phyloP scores from a whole-genome alignment of 1,139 yeast genomes.

The Entelexis sorbosivorans region DNA sequence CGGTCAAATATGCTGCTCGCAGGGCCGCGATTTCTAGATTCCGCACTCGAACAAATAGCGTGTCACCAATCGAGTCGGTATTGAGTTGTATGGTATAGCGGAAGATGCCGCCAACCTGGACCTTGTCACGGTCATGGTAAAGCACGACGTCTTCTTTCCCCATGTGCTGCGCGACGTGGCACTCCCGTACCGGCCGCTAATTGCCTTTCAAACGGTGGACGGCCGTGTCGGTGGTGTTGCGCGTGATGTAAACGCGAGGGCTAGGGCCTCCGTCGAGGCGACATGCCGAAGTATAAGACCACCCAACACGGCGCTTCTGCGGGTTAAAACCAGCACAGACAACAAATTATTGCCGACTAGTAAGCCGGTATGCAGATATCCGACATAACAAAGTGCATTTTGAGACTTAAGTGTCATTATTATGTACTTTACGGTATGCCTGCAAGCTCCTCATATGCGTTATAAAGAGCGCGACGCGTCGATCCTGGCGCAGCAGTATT shows the following conservation, averaged over 20 bases:
- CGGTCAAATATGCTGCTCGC: slow-evolving; percentile 80
- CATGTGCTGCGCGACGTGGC: background rate
- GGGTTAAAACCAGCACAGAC: no score
- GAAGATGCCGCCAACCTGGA: slow-evolving; percentile 46
- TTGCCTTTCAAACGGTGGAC: background rate
- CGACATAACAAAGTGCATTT: no score
- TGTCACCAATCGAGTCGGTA: slow-evolving; percentile 19
- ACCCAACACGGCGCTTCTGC: no score
- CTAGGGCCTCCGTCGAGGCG: background rate
- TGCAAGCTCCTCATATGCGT: no score
- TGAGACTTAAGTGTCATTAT: no score
- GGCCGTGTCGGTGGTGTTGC: background rate
- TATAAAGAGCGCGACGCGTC: no score
- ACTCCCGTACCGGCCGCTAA: background rate
- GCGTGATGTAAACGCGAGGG: background rate
- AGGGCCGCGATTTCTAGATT: slow-evolving; percentile 65
- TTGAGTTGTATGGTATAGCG: slow-evolving; percentile 39
- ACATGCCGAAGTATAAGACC: no score
- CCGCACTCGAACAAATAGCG: slow-evolving; percentile 55
- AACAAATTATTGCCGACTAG: no score
- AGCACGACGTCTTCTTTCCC: slow-evolving; percentile 16
- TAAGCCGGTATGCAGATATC: no score
- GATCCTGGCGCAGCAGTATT: no score
- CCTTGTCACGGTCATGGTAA: slow-evolving; percentile 18
- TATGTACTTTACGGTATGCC: no score